These are phyloP conservation scores for Suillus ampliporus DNA, from an alignment of 768 basidiomycete genomes.

Conservation along the genomic window DNA sequence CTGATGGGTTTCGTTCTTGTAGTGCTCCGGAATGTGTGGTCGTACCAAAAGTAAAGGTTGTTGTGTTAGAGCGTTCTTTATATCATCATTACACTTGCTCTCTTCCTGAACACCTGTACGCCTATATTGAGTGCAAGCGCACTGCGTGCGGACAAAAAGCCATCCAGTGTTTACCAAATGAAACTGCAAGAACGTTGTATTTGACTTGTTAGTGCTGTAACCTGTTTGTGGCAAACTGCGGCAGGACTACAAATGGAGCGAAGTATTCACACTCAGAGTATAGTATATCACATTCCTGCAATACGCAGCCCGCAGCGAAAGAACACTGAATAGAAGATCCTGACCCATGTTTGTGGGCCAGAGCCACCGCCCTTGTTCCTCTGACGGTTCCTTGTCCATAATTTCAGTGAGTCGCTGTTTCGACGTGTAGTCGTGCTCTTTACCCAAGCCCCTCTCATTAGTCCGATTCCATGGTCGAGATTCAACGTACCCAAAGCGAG, in stretches of 20 bases:
- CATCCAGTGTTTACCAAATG: background rate
- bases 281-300: conserved; percentile 1
- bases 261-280: background rate
- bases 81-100: conserved; percentile 21
- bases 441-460: conserved; percentile 26
- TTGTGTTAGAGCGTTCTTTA: conserved; percentile 20
- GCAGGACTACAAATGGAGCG: conserved; percentile 7
- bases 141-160: background rate
- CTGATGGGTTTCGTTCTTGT: conserved; percentile 18
- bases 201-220: too few relatives aligned
- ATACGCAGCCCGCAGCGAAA: conserved; percentile 16
- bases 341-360: conserved; percentile 25
- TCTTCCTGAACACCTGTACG: conserved; percentile 1
- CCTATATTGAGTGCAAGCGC: background rate
- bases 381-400: conserved; percentile 53
- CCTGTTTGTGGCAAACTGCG: conserved; percentile 27
- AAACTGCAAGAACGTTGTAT: background rate
- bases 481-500: conserved; percentile 48
- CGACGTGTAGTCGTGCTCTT: conserved; percentile 14
- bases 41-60: conserved; percentile 82
- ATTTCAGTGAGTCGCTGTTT: conserved; percentile 47
- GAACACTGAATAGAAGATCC: conserved; percentile 7
- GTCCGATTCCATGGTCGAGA: conserved; percentile 77
- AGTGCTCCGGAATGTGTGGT: conserved; percentile 98
- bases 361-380: conserved; percentile 39